These are phyloP conservation scores for Alternaria triticina DNA, from an alignment of 2,329 filamentous ascomycete species.

Conservation along the genomic window DNA sequence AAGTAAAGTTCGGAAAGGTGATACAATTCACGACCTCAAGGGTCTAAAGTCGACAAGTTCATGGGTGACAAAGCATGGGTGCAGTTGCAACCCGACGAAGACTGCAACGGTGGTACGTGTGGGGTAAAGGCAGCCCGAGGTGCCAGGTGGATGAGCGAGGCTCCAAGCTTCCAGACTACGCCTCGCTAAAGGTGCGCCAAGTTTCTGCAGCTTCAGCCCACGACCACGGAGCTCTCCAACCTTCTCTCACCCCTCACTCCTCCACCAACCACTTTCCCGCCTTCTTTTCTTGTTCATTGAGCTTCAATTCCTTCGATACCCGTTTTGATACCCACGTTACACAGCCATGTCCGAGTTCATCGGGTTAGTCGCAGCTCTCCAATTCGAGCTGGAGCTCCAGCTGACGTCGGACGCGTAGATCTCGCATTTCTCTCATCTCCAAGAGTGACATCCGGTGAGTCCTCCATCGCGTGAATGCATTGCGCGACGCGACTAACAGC, in stretches of 20 bases:
- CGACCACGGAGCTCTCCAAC: slow-evolving; percentile 19
- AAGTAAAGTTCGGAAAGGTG: background rate
- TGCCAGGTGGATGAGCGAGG: slow-evolving; percentile 9
- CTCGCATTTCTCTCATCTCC: slow-evolving; percentile 94
- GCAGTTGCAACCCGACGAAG: background rate
- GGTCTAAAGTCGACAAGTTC: background rate
- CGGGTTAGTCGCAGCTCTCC: slow-evolving; percentile 56
- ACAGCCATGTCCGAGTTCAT: slow-evolving; percentile 66
- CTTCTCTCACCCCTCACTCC: slow-evolving; percentile 12
- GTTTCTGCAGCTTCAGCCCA: slow-evolving; percentile 25
- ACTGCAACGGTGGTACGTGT: slow-evolving; percentile 14
- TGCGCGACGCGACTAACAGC: slow-evolving; percentile 24
- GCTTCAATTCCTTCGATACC: slow-evolving; percentile 29
- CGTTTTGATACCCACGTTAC: slow-evolving; percentile 35
- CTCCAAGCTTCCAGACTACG: slow-evolving; percentile 19
- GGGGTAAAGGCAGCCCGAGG: slow-evolving; percentile 24
- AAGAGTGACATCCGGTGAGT: slow-evolving; percentile 95
- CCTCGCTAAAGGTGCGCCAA: slow-evolving; percentile 29
- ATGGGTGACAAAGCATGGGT: slow-evolving; percentile 1
- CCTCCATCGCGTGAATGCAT: slow-evolving; percentile 14
- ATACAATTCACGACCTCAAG: slow-evolving; percentile 2
- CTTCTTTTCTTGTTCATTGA: slow-evolving; percentile 23
- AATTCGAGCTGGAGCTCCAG: slow-evolving; percentile 38
- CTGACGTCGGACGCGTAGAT: slow-evolving; percentile 61
- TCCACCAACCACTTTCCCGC: slow-evolving; percentile 26